Base-by-base conservation (phyloP, 2,329 filamentous ascomycete species). In the Aspergillus hortae region DNA sequence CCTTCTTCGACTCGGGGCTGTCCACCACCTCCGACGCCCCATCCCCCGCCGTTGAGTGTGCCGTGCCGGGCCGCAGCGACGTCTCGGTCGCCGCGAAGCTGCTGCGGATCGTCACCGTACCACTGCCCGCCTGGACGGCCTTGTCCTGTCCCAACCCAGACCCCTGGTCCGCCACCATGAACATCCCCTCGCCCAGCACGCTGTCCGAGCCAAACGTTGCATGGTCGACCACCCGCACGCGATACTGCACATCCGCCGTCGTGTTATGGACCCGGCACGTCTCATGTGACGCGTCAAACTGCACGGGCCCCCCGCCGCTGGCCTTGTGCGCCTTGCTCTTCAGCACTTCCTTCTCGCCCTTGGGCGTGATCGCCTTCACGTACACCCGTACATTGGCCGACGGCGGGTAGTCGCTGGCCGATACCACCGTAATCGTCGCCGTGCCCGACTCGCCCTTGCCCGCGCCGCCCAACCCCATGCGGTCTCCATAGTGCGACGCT, bases 251-350 rank as follows among this genome's bases (percentile, higher is more conserved):
- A 61, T 96, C 92, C 2, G 92, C 86, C 1, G 86, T 82, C 9
- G 67, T 67, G 72, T 91, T 95, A 10, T 80, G 77, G 19, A 88
- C 80, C 64, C 86, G 91, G 77, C 94, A 92, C 0, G 83, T 85
- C 68, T 95, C 90, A 56, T 75, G 71, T 46, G 80, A 75, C 7
- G 75, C 68, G 57, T 90, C 86, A 69, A 85, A 95, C 15, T 77
- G 79, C 55, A 89, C 82, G 3, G 79, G 74, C 1, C 88, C 89
- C 1, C 88, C 89, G 1, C 82, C 74, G 0, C 58, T 54, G 35
- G 86, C 81, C 71, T 96, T 96, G 75, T 89, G 83, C 58, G 94
- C 88, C 69, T 96, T 95, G 19, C 92, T 96, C 78, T 97, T 96
- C 74, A 92, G 86, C 43, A 99, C 77, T 43, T 88, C 83, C 75